phyloP scores from a whole-genome alignment of 176 grass and related monocot genomes.

The Carex littledalei region DNA sequence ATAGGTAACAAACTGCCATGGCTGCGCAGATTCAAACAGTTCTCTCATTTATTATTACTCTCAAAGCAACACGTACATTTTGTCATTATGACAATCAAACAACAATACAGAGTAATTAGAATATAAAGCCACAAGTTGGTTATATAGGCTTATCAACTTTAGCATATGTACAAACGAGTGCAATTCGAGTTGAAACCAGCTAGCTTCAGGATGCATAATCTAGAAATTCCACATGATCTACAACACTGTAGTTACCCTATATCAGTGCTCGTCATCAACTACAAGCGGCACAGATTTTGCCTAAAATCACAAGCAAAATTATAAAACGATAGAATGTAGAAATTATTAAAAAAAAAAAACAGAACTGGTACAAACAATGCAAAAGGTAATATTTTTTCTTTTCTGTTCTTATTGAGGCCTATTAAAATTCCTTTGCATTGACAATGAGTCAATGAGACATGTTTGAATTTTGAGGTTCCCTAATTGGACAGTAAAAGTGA shows the following conservation, averaged over 20 bases:
- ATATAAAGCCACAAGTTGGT: not conserved
- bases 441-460: not conserved
- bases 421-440: not conserved
- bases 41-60: no score
- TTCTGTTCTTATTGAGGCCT: not conserved
- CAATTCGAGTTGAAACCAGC: not conserved
- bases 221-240: not conserved
- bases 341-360: not conserved
- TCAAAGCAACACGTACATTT: not conserved
- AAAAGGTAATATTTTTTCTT: not conserved
- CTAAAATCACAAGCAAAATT: constrained; percentile 31
- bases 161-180: not conserved
- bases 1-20: no score
- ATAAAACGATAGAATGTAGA: not conserved
- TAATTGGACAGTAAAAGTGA: not conserved
- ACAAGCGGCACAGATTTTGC: constrained; percentile 73
- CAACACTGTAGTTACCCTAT: not conserved
- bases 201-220: not conserved
- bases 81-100: not conserved
- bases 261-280: constrained; percentile 39
- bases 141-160: not conserved
- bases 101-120: not conserved
- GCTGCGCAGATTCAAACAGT: no score
- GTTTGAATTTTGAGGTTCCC: not conserved
- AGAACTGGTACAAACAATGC: constrained; percentile 4